A percentile compares a stretch with the other conserved stretches of the same genome.
Evolutionary conservation across 345 rosid species (phyloP).

Genomic region (sweet orange (Citrus sinensis)): DVS_A1.0 CM039162.1:2166501-2167000

Average conservation of each 20-base stretch:
- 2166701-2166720: neutral
- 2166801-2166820: neutral
- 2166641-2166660: neutral
- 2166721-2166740: neutral
- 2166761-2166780: neutral
- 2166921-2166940: neutral
- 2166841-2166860: neutral
- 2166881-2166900: neutral
- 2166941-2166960: neutral
- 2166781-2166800: neutral
- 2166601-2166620: too few relatives aligned
- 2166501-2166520: neutral
- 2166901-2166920: neutral
- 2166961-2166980: neutral
- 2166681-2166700: neutral
- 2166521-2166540: neutral
- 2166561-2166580: neutral
- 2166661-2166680: neutral
- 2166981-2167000: neutral
- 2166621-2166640: neutral
- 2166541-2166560: neutral
- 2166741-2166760: neutral
- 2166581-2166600: neutral
- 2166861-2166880: neutral
- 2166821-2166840: neutral